Conservation (phyloP, 2,329 filamentous ascomycete species). For the Alternaria dauci region DNA sequence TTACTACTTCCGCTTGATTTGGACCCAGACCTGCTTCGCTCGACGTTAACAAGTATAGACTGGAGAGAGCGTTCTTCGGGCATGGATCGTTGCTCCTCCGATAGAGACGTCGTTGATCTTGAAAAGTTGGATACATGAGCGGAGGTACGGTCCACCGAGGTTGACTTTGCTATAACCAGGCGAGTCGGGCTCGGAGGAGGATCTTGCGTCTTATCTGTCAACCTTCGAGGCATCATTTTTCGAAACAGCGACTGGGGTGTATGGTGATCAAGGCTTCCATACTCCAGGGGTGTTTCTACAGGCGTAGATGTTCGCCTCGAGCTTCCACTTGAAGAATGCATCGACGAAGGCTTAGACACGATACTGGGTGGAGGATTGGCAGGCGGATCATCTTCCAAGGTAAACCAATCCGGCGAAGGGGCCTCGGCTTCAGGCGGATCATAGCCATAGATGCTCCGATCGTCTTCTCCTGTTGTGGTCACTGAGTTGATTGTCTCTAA, state of each 20-base stretch:
- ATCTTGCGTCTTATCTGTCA: conserved; percentile 22
- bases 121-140: conserved; percentile 36
- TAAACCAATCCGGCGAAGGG: conserved; percentile 25
- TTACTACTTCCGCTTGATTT: conserved; percentile 33
- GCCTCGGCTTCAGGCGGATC: conserved; percentile 29
- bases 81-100: conserved; percentile 17
- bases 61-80: conserved; percentile 18
- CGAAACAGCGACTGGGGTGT: conserved; percentile 33
- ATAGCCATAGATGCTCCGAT: conserved; percentile 21
- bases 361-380: conserved; percentile 17
- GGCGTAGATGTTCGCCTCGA: conserved; percentile 22
- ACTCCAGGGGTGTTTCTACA: conserved; percentile 21
- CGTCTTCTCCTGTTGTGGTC: conserved; percentile 28
- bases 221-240: conserved; percentile 27
- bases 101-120: conserved; percentile 33
- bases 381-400: conserved; percentile 16
- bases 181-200: conserved; percentile 21
- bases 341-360: conserved; percentile 20
- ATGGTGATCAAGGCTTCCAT: conserved; percentile 21
- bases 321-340: conserved; percentile 17
- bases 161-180: conserved; percentile 44
- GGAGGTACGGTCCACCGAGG: conserved; percentile 47
- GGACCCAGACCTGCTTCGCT: conserved; percentile 28
- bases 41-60: conserved; percentile 12
- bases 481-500: conserved; percentile 47